phyloP scores from a whole-genome alignment of 495 filamentous ascomycete genomes.

The Aspergillus sparsus region DNA sequence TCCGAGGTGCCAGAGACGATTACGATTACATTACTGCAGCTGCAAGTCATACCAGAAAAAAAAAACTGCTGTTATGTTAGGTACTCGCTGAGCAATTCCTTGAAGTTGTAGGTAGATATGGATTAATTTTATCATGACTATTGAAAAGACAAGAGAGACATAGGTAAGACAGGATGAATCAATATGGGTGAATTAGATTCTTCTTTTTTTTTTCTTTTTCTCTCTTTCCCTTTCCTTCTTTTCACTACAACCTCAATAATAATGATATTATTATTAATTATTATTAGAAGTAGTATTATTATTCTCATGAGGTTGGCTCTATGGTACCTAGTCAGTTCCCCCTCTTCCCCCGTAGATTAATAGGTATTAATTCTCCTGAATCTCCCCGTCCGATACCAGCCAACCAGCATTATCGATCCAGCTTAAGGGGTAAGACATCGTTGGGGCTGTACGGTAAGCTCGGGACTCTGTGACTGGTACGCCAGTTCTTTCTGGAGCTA shows the following conservation, averaged over 20 bases:
- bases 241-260: neutral
- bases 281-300: slow-evolving; percentile 1
- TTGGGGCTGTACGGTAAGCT: slow-evolving; percentile 21
- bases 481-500: neutral
- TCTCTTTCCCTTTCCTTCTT: neutral
- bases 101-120: neutral
- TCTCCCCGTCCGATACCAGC: slow-evolving; percentile 20
- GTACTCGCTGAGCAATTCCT: neutral
- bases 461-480: slow-evolving; percentile 15
- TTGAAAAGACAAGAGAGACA: neutral
- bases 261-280: slow-evolving; percentile 1
- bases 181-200: too few species aligned
- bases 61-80: neutral
- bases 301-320: slow-evolving; percentile 2
- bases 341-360: slow-evolving; percentile 19
- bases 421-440: slow-evolving; percentile 27
- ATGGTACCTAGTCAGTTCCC: neutral
- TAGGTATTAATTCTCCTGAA: slow-evolving; percentile 24
- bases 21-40: slow-evolving; percentile 24
- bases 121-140: slow-evolving; percentile 8
- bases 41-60: slow-evolving; percentile 28
- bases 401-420: slow-evolving; percentile 22
- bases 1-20: slow-evolving; percentile 13
- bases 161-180: neutral
- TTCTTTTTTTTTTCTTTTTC: too few species aligned